These are phyloP conservation scores for Penicillium simplicissimum DNA, from an alignment of 495 filamentous ascomycete genomes.

Conservation along the genomic window DNA sequence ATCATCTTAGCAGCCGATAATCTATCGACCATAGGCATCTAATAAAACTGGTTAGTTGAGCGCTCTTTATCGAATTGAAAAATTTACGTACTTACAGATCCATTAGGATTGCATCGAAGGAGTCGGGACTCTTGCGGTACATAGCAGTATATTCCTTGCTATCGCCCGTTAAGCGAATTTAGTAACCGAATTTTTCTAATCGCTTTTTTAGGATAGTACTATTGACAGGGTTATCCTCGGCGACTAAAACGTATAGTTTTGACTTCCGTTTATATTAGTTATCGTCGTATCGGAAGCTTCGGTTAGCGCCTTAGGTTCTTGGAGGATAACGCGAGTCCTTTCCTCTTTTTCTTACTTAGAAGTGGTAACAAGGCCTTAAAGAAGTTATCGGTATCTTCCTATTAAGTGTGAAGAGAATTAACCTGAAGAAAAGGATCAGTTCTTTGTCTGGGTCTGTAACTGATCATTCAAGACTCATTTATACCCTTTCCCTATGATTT, in stretches of 20 bases:
- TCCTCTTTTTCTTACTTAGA: neutral
- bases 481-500: no score
- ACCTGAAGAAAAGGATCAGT: no score
- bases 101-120: slow-evolving; percentile 89
- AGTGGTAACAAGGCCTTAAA: neutral
- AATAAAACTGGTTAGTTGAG: slow-evolving; percentile 8
- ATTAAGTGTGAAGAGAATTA: no score
- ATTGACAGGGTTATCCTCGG: slow-evolving; percentile 89
- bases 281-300: neutral
- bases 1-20: slow-evolving; percentile 80
- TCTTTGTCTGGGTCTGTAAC: no score
- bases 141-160: slow-evolving; percentile 77
- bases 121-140: slow-evolving; percentile 56
- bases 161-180: slow-evolving; percentile 69
- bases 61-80: neutral
- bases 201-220: slow-evolving; percentile 80
- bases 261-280: neutral
- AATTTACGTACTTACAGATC: slow-evolving; percentile 74
- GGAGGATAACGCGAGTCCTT: neutral
- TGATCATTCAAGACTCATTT: no score
- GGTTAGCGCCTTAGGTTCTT: neutral
- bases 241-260: slow-evolving; percentile 68
- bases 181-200: slow-evolving; percentile 74
- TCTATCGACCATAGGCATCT: slow-evolving; percentile 94
- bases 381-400: neutral